Base-by-base conservation (phyloP, 441 rosid genomes). In the Syzygium syzygioides region DNA sequence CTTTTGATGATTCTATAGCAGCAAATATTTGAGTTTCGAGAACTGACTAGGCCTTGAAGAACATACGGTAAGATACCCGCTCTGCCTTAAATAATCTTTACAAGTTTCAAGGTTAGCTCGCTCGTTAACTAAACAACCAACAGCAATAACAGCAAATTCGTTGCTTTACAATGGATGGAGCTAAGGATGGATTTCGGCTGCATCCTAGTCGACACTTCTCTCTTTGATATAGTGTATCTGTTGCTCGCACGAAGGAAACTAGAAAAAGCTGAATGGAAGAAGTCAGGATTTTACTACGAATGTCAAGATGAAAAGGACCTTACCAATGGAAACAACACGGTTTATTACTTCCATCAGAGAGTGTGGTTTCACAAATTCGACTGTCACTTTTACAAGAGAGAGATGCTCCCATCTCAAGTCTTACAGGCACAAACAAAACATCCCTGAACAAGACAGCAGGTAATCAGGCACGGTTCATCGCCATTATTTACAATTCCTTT, bases 391-490 rank as follows among this genome's bases (percentile, higher is more conserved):
- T 41, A 76, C n/a, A 76, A 76, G 28, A 76, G 80, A 37, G 80
- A 71, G 50, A 71, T 20, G 80, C 80, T 71, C 48, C 30, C 41
- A n/a, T 66, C 76, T 71, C 50, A 71, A 71, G 28, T 71, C 80
- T 34, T 19, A 37, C 28, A 20, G 26, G 80, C 50, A 71, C 50
- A 41, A 19, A 34, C 80, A 71, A 71, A 37, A 19, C 28, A 37
- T 19, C 80, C 80, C 80, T 20, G 9, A 71, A 20, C 80, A 71
- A 11, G 15, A 37, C 80, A 71, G 52, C 83, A 41, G 52, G 83
- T 12, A 41, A 41, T 76, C 52, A 3, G 15, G 52, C 9, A 3
- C 5, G 2, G 0, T 37, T 20, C 50, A 26, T 5, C 0, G 5
- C 50, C 52, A 37, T 71, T 20, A 71, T 71, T 71, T 71, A 41